These are phyloP conservation scores for Chlorella sp. DNA, from an alignment of 139 green algal genomes.

Conservation along the genomic window DNA sequence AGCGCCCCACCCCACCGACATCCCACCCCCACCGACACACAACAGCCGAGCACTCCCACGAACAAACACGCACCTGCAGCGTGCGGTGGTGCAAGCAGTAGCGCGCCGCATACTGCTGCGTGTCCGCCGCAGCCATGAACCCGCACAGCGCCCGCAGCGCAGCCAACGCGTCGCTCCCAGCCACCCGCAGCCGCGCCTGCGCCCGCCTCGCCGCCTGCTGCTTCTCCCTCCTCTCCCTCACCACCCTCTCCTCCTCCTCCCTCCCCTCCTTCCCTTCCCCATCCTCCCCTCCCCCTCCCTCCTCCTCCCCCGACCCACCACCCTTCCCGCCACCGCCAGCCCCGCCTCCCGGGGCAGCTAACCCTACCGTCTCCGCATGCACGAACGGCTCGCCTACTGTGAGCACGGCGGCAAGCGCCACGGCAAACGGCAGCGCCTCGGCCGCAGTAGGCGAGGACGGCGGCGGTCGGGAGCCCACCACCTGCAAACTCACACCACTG, in stretches of 20 bases:
- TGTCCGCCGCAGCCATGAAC: slow-evolving; percentile 51
- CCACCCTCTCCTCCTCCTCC: neutral
- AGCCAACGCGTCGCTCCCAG: slow-evolving; percentile 70
- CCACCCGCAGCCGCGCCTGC: slow-evolving; percentile 56
- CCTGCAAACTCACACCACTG: neutral
- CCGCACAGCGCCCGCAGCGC: slow-evolving; percentile 67
- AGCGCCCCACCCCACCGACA: too few relatives aligned
- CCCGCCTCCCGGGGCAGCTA: neutral
- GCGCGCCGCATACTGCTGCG: slow-evolving; percentile 43
- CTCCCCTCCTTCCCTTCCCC: slow-evolving; percentile 16
- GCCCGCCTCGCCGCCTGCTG: slow-evolving; percentile 11
- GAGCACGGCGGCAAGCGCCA: slow-evolving; percentile 79
- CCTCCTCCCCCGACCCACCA: slow-evolving; percentile 9
- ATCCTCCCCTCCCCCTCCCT: slow-evolving; percentile 2
- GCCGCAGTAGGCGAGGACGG: slow-evolving; percentile 4
- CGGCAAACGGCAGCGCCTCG: slow-evolving; percentile 57
- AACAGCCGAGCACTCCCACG: too few relatives aligned
- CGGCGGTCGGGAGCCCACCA: neutral
- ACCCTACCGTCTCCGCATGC: slow-evolving; percentile 41
- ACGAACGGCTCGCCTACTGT: slow-evolving; percentile 83
- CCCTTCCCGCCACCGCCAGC: neutral
- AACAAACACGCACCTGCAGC: too few relatives aligned
- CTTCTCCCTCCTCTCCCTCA: neutral
- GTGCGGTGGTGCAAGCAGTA: slow-evolving; percentile 67
- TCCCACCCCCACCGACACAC: too few relatives aligned